phyloP scores from a whole-genome alignment of 345 rosid genomes.

The Syzygium oleosum region DNA sequence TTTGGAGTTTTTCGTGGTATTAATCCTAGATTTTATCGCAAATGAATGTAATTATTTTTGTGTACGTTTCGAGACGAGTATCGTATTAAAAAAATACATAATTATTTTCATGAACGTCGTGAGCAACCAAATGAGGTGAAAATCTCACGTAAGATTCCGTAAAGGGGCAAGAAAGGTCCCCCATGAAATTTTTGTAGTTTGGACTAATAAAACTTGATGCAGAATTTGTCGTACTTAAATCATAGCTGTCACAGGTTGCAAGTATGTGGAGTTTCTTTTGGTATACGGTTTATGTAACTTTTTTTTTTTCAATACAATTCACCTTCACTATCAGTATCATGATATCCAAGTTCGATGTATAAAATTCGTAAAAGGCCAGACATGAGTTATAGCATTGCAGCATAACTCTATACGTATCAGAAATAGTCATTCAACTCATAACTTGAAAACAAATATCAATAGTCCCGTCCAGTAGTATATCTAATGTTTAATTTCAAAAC shows the following conservation, averaged over 20 bases:
- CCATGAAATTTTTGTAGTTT: background rate
- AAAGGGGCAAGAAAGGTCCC: background rate
- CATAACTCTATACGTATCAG: background rate
- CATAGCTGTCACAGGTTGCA: background rate
- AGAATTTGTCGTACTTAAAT: too few relatives aligned
- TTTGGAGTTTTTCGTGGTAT: too few relatives aligned
- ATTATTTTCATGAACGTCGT: background rate
- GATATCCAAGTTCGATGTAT: background rate
- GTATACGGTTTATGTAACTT: background rate
- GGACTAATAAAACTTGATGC: background rate
- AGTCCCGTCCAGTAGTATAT: too few relatives aligned
- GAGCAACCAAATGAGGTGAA: accelerated
- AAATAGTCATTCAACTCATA: background rate
- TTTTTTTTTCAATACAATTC: too few relatives aligned
- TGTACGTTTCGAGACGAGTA: background rate
- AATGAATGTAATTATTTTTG: background rate
- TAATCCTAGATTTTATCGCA: too few relatives aligned
- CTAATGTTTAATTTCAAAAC: background rate
- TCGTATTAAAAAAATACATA: background rate
- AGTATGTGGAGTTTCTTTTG: background rate
- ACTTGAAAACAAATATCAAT: background rate
- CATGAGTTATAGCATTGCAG: background rate
- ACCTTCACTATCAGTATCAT: background rate
- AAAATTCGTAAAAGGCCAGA: background rate
- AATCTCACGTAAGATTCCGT: accelerated